Conservation (phyloP, 306 rosid genomes). For the Ochetophila trinervis region DNA sequence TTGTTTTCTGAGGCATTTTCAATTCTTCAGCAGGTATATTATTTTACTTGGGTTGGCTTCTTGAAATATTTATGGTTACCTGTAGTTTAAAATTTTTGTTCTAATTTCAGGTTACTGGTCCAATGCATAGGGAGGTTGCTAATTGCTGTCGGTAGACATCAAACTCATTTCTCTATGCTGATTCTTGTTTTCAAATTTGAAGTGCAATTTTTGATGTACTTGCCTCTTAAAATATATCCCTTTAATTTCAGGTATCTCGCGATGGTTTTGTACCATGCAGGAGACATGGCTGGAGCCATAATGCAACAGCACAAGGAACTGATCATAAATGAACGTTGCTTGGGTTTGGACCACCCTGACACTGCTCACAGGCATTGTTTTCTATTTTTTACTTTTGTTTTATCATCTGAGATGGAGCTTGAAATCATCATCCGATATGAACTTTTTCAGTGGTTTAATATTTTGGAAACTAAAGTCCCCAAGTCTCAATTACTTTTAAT, state of each 20-base stretch:
- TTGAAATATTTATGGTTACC: slow-evolving; percentile 5
- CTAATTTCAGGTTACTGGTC: slow-evolving; percentile 83
- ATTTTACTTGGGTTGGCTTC: slow-evolving; percentile 20
- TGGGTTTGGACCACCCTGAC: slow-evolving; percentile 98
- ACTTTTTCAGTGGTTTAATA: neutral
- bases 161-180: neutral
- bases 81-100: slow-evolving; percentile 1
- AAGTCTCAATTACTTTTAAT: neutral
- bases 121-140: slow-evolving; percentile 98
- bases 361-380: slow-evolving; percentile 86
- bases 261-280: slow-evolving; percentile 97
- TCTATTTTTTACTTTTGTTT: slow-evolving; percentile 21
- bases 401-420: neutral
- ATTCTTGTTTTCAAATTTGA: slow-evolving; percentile 22
- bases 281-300: slow-evolving; percentile 98
- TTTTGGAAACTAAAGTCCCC: neutral
- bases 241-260: slow-evolving; percentile 88
- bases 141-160: slow-evolving; percentile 82
- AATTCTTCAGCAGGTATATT: slow-evolving; percentile 84
- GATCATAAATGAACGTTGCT: slow-evolving; percentile 92
- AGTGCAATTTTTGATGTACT: slow-evolving; percentile 3
- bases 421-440: neutral
- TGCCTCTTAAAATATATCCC: slow-evolving; percentile 9
- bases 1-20: slow-evolving; percentile 95
- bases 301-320: slow-evolving; percentile 96